Base-by-base conservation (phyloP, 495 filamentous ascomycete species). In the Sphaerosporella brunnea region DNA sequence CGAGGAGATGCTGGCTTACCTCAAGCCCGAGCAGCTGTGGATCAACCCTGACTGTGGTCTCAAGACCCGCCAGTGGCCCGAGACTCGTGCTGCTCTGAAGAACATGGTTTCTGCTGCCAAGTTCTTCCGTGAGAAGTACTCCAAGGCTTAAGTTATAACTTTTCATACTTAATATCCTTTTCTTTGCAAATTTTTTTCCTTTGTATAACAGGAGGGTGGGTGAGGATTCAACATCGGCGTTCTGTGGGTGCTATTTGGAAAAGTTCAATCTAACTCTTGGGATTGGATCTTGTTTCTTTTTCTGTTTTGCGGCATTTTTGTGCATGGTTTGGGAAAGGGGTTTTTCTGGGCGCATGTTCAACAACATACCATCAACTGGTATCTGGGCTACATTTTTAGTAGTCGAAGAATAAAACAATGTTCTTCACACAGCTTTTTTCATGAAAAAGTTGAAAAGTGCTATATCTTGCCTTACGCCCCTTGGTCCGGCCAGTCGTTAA, bases 21-120 rank as follows among this genome's bases (percentile, higher is more conserved):
- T 94, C 66, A 80, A 77, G 69, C 84, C 85, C 34, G 82, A 93
- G 51, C 86, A 96, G 73, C 82, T 96, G 66, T 96, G 87, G 87
- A 78, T 93, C 71, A 86, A 96, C 73, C 90, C 92, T 51, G 90
- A 97, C 69, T 97, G 90, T 62, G 90, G 90, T 70, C 76, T 97
- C 34, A 97, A 97, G 81, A 97, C 90, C 56, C 80, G 90, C 55
- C 77, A 85, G 69, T 94, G 85, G 87, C 72, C 77, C 61, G 88
- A 97, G 80, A 90, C 85, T 64, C 93, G 92, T 76, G 81, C 79
- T 59, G 80, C 85, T 49, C 71, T 95, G 61, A 71, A 68, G 66
- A 87, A 93, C 73, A 79, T 96, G 84, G 84, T 96, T 66, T 78
- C 82, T 62, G 90, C 92, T 28, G 85, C 90, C 69, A 94, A 94